Evolutionary conservation across 768 basidiomycete genomes (phyloP), one percentile per base, ranked within the genome.

Genomic region (Kwoniella europaea): DNA sequence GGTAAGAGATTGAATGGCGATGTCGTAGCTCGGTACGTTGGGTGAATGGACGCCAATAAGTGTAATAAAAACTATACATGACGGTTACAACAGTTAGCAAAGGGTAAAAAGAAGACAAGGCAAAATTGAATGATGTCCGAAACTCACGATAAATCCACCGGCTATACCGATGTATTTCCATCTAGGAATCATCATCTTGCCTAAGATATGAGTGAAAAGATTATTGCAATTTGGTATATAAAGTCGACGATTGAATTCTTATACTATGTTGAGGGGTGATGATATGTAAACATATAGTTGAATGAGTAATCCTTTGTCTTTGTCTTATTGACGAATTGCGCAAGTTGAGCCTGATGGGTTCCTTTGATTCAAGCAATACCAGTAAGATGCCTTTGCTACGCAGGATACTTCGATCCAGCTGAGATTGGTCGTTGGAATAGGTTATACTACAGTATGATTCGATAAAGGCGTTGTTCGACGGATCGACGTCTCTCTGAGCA

Each of bases 1-100:
- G 79, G 79, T n/a, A 80, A 54, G 42, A 73, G 66, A 2, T 69
- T 46, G 63, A 74, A 68, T 9, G 79, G 77, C 4, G 73, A 72
- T 4, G 82, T 83, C 9, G 74, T 77, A 2, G 74, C 79, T 41
- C 83, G 71, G 69, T 84, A 84, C 22, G 82, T 80, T 1, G 79
- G 74, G 63, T 83, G 82, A 2, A 81, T 74, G 43, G 82, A 80
- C 10, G 81, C 74, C 13, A 84, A 73, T 12, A 80, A 59, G 69
- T 84, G 84, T 5, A 84, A 22, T 5, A 73, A 64, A 62, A 82
- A 64, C 82, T 83, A 68, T 16, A n/a, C 57, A 15, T 27, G 56
- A 20, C 27, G 22, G 4, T 4, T 27, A 55, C 2, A 55, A 15
- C 35, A 10, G 46, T 20, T 20, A 10, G 10, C 55, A 22, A 12